phyloP scores from a whole-genome alignment of 495 filamentous ascomycete genomes.

The Annulohypoxylon maeteangense region DNA sequence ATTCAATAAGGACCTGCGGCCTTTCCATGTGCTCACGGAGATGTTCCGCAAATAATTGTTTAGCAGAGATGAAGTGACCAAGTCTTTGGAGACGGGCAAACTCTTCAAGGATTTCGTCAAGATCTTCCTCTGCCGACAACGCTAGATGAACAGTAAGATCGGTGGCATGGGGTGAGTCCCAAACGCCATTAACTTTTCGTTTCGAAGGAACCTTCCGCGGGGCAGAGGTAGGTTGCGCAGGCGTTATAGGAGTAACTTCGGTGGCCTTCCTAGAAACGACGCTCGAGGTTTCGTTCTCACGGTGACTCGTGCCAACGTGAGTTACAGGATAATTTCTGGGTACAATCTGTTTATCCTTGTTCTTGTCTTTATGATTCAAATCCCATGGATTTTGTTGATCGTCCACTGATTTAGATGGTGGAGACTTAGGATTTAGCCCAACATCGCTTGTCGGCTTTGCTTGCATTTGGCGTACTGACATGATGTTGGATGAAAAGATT shows the following conservation, averaged over 20 bases:
- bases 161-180: constrained; percentile 10
- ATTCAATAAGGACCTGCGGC: constrained; percentile 37
- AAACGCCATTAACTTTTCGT: constrained; percentile 22
- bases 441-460: not conserved
- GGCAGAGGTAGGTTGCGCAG: not conserved
- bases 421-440: not conserved
- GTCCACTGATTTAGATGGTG: not conserved
- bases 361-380: not conserved
- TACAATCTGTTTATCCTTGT: not conserved
- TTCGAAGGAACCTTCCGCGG: not conserved
- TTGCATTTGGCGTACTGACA: not conserved
- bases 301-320: not conserved
- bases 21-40: constrained; percentile 28
- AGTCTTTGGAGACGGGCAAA: constrained; percentile 35
- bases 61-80: constrained; percentile 32
- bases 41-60: constrained; percentile 22
- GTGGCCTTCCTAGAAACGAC: not conserved
- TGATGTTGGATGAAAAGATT: not conserved
- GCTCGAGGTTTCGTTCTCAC: not conserved
- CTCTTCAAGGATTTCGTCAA: constrained; percentile 34
- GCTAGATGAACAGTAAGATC: constrained; percentile 37
- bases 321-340: not conserved
- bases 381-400: not conserved
- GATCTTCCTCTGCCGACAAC: constrained; percentile 31
- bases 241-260: not conserved